A percentile compares a stretch with the other conserved stretches of the same genome.
Conservation (phyloP, 441 rosid species). For the Erysimum cheiri region DNA sequence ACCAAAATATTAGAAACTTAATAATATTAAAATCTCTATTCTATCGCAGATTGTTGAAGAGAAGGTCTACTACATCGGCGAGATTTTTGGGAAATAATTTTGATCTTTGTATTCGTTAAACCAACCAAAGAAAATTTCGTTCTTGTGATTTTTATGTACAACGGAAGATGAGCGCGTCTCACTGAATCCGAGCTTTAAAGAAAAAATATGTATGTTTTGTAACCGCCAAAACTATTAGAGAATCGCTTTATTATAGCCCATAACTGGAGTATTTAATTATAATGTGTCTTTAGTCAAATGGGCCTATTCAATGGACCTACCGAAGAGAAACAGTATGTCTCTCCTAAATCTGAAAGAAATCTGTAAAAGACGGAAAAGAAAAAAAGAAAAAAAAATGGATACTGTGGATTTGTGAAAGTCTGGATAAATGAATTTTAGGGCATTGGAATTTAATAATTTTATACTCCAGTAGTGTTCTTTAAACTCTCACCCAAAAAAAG, state of each 20-base stretch:
- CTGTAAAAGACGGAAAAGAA: neutral
- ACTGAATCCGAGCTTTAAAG: too few relatives aligned
- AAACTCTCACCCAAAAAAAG: neutral
- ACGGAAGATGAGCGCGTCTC: neutral
- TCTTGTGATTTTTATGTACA: neutral
- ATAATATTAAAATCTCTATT: neutral
- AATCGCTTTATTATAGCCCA: neutral
- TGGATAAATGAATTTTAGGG: neutral
- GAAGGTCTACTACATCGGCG: neutral
- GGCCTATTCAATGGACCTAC: constrained; percentile 7
- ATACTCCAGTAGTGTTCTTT: neutral
- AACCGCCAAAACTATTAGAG: neutral
- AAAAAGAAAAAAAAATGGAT: neutral
- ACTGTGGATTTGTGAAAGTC: neutral
- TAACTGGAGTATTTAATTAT: neutral
- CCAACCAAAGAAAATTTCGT: constrained; percentile 2
- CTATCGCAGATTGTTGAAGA: constrained; percentile 40
- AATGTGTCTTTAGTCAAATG: neutral
- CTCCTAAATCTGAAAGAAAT: neutral
- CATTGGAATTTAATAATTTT: neutral
- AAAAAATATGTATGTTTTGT: neutral
- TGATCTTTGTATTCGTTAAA: constrained; percentile 2
- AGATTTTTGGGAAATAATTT: neutral
- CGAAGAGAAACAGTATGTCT: neutral
- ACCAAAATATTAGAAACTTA: neutral